Conservation (phyloP, 148 eudicot genomes). For the Talinum fruticosum region DNA sequence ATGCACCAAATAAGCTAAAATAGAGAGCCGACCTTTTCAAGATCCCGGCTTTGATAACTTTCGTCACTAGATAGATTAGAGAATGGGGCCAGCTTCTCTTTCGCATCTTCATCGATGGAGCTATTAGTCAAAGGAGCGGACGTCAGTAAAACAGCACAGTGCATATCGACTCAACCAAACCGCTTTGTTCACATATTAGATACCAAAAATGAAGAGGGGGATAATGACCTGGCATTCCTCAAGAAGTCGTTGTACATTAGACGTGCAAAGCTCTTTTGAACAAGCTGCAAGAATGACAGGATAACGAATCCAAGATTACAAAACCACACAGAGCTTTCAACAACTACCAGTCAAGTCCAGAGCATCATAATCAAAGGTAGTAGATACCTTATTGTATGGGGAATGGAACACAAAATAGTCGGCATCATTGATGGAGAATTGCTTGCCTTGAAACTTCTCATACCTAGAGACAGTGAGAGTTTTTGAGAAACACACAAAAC, state of each 20-base stretch:
- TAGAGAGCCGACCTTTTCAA: constrained; percentile 70
- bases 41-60: constrained; percentile 95
- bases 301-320: neutral
- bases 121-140: constrained; percentile 36
- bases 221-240: constrained; percentile 76
- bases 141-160: neutral
- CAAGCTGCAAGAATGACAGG: constrained; percentile 66
- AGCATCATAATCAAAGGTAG: neutral
- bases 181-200: neutral
- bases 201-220: neutral
- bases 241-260: constrained; percentile 68
- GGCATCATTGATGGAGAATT: constrained; percentile 69
- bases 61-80: constrained; percentile 60
- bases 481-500: neutral
- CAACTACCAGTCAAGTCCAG: neutral
- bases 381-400: constrained; percentile 92
- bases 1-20: neutral
- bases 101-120: constrained; percentile 70
- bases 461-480: constrained; percentile 44
- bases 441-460: constrained; percentile 79
- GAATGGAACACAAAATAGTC: constrained; percentile 91
- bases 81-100: constrained; percentile 83
- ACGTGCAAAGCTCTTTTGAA: constrained; percentile 94
- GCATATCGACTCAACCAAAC: neutral
- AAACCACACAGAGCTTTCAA: neutral